Base-by-base conservation (phyloP, 345 rosid species). In the Microthlaspi erraticum region DNA sequence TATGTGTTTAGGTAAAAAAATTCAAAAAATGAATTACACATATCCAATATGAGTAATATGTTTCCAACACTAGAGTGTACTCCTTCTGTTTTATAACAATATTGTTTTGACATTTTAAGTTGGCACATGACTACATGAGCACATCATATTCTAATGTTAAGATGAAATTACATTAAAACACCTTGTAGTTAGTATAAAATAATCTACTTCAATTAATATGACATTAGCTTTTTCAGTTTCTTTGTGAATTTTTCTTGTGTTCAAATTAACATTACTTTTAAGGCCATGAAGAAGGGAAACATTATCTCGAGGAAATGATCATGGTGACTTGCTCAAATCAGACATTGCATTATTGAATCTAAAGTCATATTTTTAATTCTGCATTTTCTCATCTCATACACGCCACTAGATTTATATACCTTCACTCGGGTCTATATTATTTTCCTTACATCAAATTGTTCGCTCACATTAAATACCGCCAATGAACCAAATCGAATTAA, bases 241-340 rank as follows among this genome's bases (percentile, higher is more conserved):
- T 66, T 43, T 67, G 42, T 42, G 3, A 60, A 6, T 0, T 14
- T 42, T 60, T 60, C 34, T 11, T 74, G 38, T 23, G 68, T 45
- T 53, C 43, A 60, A 36, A 61, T 26, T 68, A 29, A 42, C 32
- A 29, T 75, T 61, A 37, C 67, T 50, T 49, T 48, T 60, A 18
- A 37, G 61, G 55, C 41, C 57, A 32, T 59, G 60, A 39, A 66
- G 38, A 59, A 64, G 80, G 58, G 71, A 81, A 75, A 79, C 82
- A 81, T 78, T 78, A 81, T 82, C 82, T 44, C 50, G 9, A 33
- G 60, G 49, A 61, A 70, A 65, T 66, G 49, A 61, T 71, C 55
- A 29, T 52, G 49, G 55, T 71, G 81, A 82, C 77, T 80, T 62
- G 77, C 75, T 75, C 56, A 31, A 66, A 58, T 39, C 29, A 62